A percentile compares a stretch with the other conserved stretches of the same genome.
These are phyloP conservation scores for Actinomortierella ambigua DNA, from an alignment of 371 early-diverging fungal species.

Conservation along the genomic window DNA sequence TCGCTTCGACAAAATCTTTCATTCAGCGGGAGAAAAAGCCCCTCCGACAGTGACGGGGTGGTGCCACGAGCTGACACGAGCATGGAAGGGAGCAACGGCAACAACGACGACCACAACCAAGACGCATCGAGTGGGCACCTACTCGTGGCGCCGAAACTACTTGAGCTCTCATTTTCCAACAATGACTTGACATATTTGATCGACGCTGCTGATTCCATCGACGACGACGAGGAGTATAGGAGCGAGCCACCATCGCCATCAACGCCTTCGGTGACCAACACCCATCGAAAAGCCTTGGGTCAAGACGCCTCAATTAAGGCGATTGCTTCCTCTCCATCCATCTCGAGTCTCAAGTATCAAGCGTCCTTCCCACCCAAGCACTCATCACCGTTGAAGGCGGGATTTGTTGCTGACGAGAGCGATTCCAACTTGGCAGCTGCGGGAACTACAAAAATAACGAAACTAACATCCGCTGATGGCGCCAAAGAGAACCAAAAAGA, in stretches of 20 bases:
- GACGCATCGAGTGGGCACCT: background rate
- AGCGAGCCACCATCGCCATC: no score
- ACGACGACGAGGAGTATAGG: no score
- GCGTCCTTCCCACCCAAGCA: slow-evolving; percentile 18
- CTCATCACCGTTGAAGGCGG: slow-evolving; percentile 10
- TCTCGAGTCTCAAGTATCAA: background rate
- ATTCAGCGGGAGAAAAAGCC: background rate
- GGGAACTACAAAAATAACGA: background rate
- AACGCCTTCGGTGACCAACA: no score
- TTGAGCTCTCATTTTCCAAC: slow-evolving; percentile 30
- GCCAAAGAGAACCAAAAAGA: no score
- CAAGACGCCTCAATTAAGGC: no score
- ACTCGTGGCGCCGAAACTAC: slow-evolving; percentile 11
- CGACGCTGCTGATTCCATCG: no score
- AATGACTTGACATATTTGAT: slow-evolving; percentile 21
- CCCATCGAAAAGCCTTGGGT: no score
- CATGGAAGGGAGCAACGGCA: no score
- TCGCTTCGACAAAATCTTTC: background rate
- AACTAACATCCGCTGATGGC: background rate
- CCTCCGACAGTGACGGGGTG: background rate
- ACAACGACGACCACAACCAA: background rate
- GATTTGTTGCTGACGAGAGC: background rate
- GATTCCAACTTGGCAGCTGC: background rate
- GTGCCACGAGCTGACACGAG: no score
- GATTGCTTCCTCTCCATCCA: no score